Evolutionary conservation across 352 stramenopile genomes (phyloP).

Genomic region (Plasmopara muralis): DNA sequence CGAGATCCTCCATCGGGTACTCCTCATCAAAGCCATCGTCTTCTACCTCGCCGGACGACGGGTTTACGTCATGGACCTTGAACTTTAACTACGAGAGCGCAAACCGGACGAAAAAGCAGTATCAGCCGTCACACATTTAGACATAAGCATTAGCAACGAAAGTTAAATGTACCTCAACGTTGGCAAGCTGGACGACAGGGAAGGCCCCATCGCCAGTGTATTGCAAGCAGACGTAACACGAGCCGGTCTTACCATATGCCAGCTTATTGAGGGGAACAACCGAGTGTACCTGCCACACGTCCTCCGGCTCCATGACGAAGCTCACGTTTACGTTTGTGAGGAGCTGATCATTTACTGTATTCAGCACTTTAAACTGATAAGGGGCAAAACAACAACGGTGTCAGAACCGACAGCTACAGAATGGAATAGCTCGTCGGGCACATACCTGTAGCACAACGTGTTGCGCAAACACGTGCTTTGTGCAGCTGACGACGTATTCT

Average conservation of each 20-base stretch:
- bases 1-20: constrained; percentile 97
- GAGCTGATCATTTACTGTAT: constrained; percentile 98
- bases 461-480: constrained; percentile 95
- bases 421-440: not conserved
- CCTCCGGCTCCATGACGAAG: constrained; percentile 85
- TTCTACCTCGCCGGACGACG: constrained; percentile 88
- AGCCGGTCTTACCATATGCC: constrained; percentile 90
- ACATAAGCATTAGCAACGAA: not conserved
- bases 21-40: constrained; percentile 95
- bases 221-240: constrained; percentile 92
- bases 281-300: constrained; percentile 89
- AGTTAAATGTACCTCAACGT: constrained; percentile 62
- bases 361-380: constrained; percentile 96
- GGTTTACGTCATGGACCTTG: constrained; percentile 92
- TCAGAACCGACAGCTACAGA: constrained; percentile 2
- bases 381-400: constrained; percentile 6
- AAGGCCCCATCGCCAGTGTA: constrained; percentile 70
- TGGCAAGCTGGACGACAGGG: constrained; percentile 86
- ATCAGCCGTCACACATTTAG: constrained; percentile 3
- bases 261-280: constrained; percentile 85
- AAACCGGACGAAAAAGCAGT: constrained; percentile 7
- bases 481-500: constrained; percentile 96
- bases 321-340: constrained; percentile 93
- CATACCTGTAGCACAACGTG: constrained; percentile 90
- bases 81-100: constrained; percentile 83